Percentiles rank a stretch among this genome's conserved stretches.
Evolutionary conservation across 371 early-diverging fungal genomes (phyloP).

Genomic region (Lichtheimia ornata): DNA sequence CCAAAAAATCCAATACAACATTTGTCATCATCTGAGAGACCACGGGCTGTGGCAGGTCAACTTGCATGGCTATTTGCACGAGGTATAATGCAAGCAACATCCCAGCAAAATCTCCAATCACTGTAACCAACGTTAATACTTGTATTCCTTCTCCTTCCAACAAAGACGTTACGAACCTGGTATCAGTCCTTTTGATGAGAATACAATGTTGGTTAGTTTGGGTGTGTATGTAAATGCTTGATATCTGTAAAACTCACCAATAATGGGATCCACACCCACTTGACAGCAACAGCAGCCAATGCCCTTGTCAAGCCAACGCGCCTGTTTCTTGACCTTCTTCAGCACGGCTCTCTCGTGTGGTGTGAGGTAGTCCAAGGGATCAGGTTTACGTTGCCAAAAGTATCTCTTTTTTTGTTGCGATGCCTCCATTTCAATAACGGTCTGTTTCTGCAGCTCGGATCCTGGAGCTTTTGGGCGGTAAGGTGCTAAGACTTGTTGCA

Average conservation of each 20-base stretch:
- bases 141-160: too few species aligned
- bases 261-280: constrained; percentile 32
- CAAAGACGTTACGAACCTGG: background rate
- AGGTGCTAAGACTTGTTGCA: constrained; percentile 1
- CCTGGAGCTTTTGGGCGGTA: constrained; percentile 8
- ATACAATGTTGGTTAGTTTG: too few species aligned
- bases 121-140: constrained; percentile 10
- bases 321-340: constrained; percentile 20
- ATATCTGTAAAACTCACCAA: constrained; percentile 18
- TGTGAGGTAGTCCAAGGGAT: constrained; percentile 4
- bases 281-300: constrained; percentile 24
- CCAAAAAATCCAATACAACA: constrained; percentile 31
- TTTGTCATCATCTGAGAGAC: constrained; percentile 31
- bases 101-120: constrained; percentile 40
- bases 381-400: constrained; percentile 11
- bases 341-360: constrained; percentile 17
- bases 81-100: constrained; percentile 22
- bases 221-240: background rate
- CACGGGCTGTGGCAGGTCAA: constrained; percentile 20
- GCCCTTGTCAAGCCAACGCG: constrained; percentile 24
- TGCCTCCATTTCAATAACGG: background rate
- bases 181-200: background rate
- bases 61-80: constrained; percentile 20
- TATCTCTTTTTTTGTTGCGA: constrained; percentile 6
- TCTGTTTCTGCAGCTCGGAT: background rate